Conservation (phyloP, 2,329 filamentous ascomycete genomes). For the Cryphonectria naterciae region DNA sequence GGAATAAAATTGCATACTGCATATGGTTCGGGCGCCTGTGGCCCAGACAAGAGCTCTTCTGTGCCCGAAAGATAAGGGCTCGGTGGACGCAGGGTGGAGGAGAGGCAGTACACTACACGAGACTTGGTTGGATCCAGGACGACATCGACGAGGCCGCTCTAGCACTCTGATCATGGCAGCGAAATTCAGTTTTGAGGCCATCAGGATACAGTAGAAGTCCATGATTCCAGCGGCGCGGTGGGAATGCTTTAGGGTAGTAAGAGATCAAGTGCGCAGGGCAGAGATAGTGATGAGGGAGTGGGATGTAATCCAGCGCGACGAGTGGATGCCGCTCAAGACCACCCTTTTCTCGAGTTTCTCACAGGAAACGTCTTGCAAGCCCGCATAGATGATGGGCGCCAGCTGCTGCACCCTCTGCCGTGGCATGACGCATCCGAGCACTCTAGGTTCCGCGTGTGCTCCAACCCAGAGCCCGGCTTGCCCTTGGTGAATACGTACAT, state of each 20-base stretch:
- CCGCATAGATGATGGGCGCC: not conserved
- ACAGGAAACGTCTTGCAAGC: not conserved
- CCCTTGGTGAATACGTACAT: not conserved
- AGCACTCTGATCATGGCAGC: not conserved
- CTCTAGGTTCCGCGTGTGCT: not conserved
- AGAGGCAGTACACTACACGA: not conserved
- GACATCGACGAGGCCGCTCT: not conserved
- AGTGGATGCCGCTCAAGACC: not conserved
- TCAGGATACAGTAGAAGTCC: not conserved
- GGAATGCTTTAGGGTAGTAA: not conserved
- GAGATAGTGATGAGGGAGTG: not conserved
- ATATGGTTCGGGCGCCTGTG: not conserved
- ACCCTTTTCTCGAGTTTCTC: not conserved
- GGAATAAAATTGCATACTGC: not conserved
- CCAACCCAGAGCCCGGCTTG: not conserved
- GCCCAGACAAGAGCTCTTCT: not conserved
- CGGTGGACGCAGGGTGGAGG: not conserved
- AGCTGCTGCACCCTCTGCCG: not conserved
- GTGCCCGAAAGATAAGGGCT: not conserved
- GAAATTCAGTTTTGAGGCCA: not conserved
- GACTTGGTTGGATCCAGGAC: not conserved
- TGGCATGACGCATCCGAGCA: not conserved
- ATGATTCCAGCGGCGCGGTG: not conserved
- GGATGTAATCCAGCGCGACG: not conserved
- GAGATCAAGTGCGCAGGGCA: not conserved